Percentiles rank a stretch among this genome's conserved stretches.
Conservation (phyloP, 805 yeast species). For the Spathaspora girioi region DNA sequence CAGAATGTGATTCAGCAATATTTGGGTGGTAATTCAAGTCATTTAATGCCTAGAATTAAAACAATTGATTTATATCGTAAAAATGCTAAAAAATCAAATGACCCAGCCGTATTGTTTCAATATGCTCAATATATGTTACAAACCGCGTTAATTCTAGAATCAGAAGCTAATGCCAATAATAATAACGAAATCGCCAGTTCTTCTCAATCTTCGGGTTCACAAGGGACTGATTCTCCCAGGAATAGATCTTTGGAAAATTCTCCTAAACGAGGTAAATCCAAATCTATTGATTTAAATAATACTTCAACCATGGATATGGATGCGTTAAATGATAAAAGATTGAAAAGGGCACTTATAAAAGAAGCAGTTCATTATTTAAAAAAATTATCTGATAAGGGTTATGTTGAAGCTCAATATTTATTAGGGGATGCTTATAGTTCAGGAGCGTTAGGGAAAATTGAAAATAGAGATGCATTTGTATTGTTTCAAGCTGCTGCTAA, state of each 20-base stretch:
- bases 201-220: constrained; percentile 8
- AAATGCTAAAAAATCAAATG: constrained; percentile 80
- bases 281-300: constrained; percentile 17
- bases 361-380: constrained; percentile 74
- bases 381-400: constrained; percentile 73
- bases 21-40: constrained; percentile 46
- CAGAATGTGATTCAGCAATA: constrained; percentile 51
- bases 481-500: constrained; percentile 89
- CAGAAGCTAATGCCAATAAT: constrained; percentile 9
- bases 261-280: constrained; percentile 10
- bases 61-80: constrained; percentile 84
- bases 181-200: constrained; percentile 4
- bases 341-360: constrained; percentile 58
- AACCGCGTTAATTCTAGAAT: constrained; percentile 66
- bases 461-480: constrained; percentile 68
- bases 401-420: constrained; percentile 85
- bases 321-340: constrained; percentile 20
- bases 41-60: constrained; percentile 69
- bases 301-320: constrained; percentile 5
- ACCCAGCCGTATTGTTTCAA: constrained; percentile 82
- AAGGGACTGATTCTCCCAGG: constrained; percentile 4
- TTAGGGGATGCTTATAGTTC: constrained; percentile 87
- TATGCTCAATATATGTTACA: constrained; percentile 89
- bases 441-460: constrained; percentile 79
- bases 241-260: constrained; percentile 11